These are phyloP conservation scores for Monilinia laxa DNA, from an alignment of 2,329 filamentous ascomycete species.

Conservation along the genomic window DNA sequence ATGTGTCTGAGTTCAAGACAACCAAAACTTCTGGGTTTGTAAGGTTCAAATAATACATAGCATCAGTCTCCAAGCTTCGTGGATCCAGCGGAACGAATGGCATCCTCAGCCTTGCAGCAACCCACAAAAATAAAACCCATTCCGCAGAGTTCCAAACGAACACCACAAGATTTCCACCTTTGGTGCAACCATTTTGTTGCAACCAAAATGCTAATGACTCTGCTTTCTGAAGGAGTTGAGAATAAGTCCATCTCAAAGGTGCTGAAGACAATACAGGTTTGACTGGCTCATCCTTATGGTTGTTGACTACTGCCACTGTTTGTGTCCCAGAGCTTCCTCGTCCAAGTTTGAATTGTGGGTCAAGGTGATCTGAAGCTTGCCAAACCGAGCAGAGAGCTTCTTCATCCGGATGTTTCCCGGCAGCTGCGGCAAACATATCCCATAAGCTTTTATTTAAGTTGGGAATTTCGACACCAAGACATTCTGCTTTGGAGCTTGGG, in stretches of 20 bases:
- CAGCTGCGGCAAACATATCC: conserved; percentile 20
- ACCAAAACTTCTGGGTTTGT: not conserved
- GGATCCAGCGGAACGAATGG: conserved; percentile 23
- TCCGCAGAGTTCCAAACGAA: conserved; percentile 25
- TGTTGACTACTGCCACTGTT: not conserved
- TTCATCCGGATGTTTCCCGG: not conserved
- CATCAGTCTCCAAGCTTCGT: conserved; percentile 1
- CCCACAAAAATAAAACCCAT: conserved; percentile 26
- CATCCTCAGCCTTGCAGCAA: conserved; percentile 22
- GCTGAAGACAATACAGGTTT: not conserved
- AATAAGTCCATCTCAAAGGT: conserved; percentile 14
- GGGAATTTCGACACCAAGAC: not conserved
- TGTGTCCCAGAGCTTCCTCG: not conserved
- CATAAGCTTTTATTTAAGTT: conserved; percentile 18
- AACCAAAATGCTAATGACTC: conserved; percentile 2
- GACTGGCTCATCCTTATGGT: no score
- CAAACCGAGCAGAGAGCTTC: conserved; percentile 23
- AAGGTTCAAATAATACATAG: conserved; percentile 8
- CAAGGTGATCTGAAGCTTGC: conserved; percentile 5
- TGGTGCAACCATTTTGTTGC: not conserved
- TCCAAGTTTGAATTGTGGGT: not conserved
- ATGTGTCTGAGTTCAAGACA: not conserved
- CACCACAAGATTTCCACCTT: conserved; percentile 18
- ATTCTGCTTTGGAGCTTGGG: not conserved
- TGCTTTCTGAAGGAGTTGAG: not conserved